Conservation (phyloP, 352 stramenopile genomes). For the Aphanomyces euteiches region DNA sequence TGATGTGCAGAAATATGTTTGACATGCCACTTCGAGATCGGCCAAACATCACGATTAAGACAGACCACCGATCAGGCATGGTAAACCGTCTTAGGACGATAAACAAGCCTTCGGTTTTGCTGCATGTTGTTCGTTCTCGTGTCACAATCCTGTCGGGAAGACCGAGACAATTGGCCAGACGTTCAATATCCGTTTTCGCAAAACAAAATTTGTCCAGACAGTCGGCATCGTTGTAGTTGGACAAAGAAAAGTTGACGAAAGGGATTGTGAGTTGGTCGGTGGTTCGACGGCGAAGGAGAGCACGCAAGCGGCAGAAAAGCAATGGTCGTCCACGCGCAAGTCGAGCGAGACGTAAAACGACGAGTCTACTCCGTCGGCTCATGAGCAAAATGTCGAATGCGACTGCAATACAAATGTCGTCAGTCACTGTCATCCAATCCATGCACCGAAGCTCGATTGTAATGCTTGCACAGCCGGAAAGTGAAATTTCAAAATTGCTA, state of each 20-base stretch:
- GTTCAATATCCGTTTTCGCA: not conserved
- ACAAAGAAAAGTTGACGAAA: not conserved
- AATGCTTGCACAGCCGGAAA: too few relatives aligned
- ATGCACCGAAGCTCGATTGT: too few relatives aligned
- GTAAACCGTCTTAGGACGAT: conserved; percentile 16
- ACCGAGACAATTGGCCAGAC: not conserved
- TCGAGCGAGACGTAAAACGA: too few relatives aligned
- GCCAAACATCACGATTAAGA: conserved; percentile 11
- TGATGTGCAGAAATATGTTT: conserved; percentile 23
- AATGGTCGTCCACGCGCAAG: not conserved
- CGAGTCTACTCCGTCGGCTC: too few relatives aligned
- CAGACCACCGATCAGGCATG: conserved; percentile 12
- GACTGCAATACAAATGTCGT: too few relatives aligned
- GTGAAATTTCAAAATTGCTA: too few relatives aligned
- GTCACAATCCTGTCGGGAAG: not conserved
- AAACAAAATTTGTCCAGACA: not conserved
- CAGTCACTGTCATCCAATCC: too few relatives aligned
- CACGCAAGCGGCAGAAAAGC: not conserved
- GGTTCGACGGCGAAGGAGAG: not conserved
- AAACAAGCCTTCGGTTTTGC: not conserved
- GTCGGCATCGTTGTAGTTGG: not conserved
- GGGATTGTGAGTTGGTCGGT: not conserved
- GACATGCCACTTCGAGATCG: conserved; percentile 10
- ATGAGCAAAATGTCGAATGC: too few relatives aligned
- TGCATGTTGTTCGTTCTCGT: conserved; percentile 9